Evolutionary conservation across 257 asterid species (phyloP), one percentile per base, ranked within the genome.

Genomic region (Solanum chilense): DNA sequence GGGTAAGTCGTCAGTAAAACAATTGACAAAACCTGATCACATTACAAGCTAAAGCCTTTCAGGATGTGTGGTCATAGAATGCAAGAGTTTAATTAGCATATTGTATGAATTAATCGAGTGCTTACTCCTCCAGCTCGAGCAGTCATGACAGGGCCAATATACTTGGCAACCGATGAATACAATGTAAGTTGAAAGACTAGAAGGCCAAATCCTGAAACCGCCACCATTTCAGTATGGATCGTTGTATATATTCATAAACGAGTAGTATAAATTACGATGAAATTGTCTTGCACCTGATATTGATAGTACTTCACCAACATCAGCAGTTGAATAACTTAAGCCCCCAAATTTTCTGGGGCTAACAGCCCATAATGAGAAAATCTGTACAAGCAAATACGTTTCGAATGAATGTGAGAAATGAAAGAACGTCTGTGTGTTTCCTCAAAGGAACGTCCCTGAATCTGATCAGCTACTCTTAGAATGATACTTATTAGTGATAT

Each of bases 301-400:
- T 18, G 98, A 88, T 83, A 96, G 94, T 90, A 96, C 93, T 91
- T 86, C 92, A 89, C 99, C 99, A 74, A 96, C 97, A 88, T 90
- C 93, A 62, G 94, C 82, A 39, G 98, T 92, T 88, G 91, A 88
- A 86, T 88, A 93, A 83, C 94, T 92, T 87, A 96, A 90, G 29
- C 99, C 98, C 62, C 97, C 98, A 8, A 92, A 89, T 89, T 89
- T 94, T 87, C 74, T 91, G 58, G 99, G 93, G 88, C 98, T 96
- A 71, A 91, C 98, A 25, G 99, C 96, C 99, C 99, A 96, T 86
- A 96, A 86, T 16, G 99, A 92, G 88, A 96, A 96, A 93, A 95
- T 95, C 98, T 96, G 84, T 23, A 73, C 78, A 84, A 31, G 47
- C 14, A 73, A 64, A 41, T 15, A 15, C 1, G 83, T 42, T 42